phyloP scores from a whole-genome alignment of 2,329 filamentous ascomycete species.

The Paecilomyces variotii region DNA sequence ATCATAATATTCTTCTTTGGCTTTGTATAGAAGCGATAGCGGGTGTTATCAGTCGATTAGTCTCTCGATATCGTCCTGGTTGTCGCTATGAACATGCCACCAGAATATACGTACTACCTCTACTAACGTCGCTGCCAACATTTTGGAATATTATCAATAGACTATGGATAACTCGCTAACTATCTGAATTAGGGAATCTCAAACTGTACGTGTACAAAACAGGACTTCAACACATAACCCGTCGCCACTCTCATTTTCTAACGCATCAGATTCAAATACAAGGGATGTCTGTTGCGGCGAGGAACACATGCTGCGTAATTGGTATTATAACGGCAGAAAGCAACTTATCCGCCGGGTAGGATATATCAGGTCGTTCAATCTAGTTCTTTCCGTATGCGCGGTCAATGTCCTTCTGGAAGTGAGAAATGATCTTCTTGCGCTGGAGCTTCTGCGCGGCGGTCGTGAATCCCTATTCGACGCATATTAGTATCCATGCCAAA shows the following conservation, averaged over 20 bases:
- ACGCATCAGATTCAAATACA: background rate
- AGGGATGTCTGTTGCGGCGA: background rate
- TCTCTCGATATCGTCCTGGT: too few relatives aligned
- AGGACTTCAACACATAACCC: background rate
- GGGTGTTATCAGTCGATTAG: too few relatives aligned
- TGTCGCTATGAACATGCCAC: too few relatives aligned
- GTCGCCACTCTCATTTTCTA: background rate
- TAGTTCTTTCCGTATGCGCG: constrained; percentile 49
- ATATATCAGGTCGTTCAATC: constrained; percentile 1
- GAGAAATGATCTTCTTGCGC: constrained; percentile 57
- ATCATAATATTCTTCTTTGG: too few relatives aligned
- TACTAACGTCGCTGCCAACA: background rate
- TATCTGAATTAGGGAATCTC: background rate
- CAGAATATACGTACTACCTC: background rate
- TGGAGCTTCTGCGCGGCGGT: constrained; percentile 68
- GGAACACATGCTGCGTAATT: background rate
- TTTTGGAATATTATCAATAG: background rate
- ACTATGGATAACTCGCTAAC: background rate
- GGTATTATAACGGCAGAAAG: background rate
- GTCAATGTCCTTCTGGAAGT: constrained; percentile 55
- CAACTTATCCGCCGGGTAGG: background rate
- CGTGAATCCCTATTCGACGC: constrained; percentile 47
- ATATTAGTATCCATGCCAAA: constrained; percentile 17
- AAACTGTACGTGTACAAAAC: background rate
- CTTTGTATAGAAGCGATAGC: too few relatives aligned